phyloP scores from a whole-genome alignment of 495 filamentous ascomycete species.

The Hyphodiscus hymeniophilus region DNA sequence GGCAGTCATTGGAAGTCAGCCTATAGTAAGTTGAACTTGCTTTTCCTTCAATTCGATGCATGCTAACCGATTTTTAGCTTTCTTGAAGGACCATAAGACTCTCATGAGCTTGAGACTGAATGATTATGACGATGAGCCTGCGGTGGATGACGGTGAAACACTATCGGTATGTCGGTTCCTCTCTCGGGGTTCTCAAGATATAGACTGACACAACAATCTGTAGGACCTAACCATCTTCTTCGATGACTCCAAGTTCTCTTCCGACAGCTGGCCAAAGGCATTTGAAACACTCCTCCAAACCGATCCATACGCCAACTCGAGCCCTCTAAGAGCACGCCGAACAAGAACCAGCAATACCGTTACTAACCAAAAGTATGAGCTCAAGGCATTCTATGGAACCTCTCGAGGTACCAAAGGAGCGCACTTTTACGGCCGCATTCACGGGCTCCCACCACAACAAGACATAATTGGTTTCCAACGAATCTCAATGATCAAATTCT shows the following conservation, averaged over 20 bases:
- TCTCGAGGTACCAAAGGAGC: slow-evolving; percentile 2
- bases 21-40: slow-evolving; percentile 16
- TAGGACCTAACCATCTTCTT: slow-evolving; percentile 20
- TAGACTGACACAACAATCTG: neutral
- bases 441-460: slow-evolving; percentile 15
- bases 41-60: neutral
- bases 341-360: neutral
- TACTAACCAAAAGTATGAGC: neutral
- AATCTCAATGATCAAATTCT: slow-evolving; percentile 19
- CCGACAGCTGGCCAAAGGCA: slow-evolving; percentile 5
- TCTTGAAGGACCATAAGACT: neutral
- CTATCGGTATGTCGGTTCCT: slow-evolving; percentile 10
- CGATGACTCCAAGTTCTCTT: slow-evolving; percentile 5
- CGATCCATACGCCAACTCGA: slow-evolving; percentile 1
- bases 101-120: neutral
- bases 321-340: neutral
- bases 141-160: slow-evolving; percentile 3
- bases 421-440: slow-evolving; percentile 21
- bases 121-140: neutral
- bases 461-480: slow-evolving; percentile 21
- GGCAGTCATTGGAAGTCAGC: slow-evolving; percentile 19
- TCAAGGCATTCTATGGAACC: slow-evolving; percentile 18
- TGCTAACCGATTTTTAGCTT: slow-evolving; percentile 9
- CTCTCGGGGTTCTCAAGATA: neutral
- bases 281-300: slow-evolving; percentile 11